These are phyloP conservation scores for Nigrospora oryzae DNA, from an alignment of 2,329 filamentous ascomycete genomes.

Conservation along the genomic window DNA sequence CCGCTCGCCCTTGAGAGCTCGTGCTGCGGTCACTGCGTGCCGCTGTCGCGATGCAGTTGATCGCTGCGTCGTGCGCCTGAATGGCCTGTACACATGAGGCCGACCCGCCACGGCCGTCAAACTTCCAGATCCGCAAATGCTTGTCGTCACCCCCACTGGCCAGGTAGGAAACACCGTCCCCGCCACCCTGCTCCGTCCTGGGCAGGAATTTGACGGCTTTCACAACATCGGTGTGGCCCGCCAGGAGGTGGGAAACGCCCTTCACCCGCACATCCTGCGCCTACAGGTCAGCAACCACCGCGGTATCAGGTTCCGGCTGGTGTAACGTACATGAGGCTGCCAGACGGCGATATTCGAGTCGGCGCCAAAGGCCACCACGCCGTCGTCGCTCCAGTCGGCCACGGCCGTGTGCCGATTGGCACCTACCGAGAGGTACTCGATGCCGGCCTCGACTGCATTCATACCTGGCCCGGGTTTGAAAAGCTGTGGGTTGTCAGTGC, in stretches of 20 bases:
- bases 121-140: slow-evolving; percentile 64
- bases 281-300: background rate
- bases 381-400: slow-evolving; percentile 75
- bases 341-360: slow-evolving; percentile 86
- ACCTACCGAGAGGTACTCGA: slow-evolving; percentile 62
- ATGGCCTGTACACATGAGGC: slow-evolving; percentile 41
- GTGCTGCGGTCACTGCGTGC: slow-evolving; percentile 14
- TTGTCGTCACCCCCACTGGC: slow-evolving; percentile 78
- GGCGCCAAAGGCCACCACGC: slow-evolving; percentile 78
- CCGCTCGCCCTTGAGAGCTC: slow-evolving; percentile 15
- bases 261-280: slow-evolving; percentile 25
- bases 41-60: slow-evolving; percentile 58
- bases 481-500: background rate
- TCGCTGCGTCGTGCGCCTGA: slow-evolving; percentile 60
- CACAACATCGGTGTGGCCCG: slow-evolving; percentile 70
- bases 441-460: slow-evolving; percentile 19
- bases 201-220: slow-evolving; percentile 77
- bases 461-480: slow-evolving; percentile 5
- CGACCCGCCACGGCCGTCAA: slow-evolving; percentile 4
- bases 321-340: slow-evolving; percentile 60
- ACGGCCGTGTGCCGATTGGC: slow-evolving; percentile 85
- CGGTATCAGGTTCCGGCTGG: background rate
- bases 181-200: slow-evolving; percentile 29
- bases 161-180: slow-evolving; percentile 45
- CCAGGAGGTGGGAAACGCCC: slow-evolving; percentile 61